phyloP scores from a whole-genome alignment of 257 asterid species.

The Gardenia jasminoides region DNA sequence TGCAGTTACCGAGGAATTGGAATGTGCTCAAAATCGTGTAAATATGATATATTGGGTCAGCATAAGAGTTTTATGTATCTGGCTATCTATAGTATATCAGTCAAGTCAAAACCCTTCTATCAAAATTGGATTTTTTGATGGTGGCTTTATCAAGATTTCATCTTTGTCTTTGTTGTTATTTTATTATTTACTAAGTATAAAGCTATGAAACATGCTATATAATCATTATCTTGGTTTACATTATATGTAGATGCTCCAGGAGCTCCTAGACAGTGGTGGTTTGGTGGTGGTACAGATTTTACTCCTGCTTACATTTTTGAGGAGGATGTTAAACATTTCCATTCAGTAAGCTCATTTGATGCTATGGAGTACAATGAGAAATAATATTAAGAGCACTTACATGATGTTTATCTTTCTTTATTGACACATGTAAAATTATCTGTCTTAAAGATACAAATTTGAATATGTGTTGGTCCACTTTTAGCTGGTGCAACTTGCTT shows the following conservation, averaged over 20 bases:
- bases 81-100: background rate
- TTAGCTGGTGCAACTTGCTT: background rate
- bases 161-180: background rate
- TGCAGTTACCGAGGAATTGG: background rate
- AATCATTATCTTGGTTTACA: constrained; percentile 3
- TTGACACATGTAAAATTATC: too few relatives aligned
- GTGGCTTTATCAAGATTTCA: background rate
- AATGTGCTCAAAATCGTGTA: background rate
- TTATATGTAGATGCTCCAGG: constrained; percentile 77
- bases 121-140: background rate
- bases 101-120: background rate
- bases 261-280: constrained; percentile 98
- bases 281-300: constrained; percentile 98
- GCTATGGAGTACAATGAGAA: background rate
- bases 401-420: too few relatives aligned
- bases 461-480: background rate
- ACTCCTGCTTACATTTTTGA: constrained; percentile 96
- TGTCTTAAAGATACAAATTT: background rate
- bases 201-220: background rate
- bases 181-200: background rate
- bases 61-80: background rate
- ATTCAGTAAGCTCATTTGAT: constrained; percentile 53
- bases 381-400: background rate
- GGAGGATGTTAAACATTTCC: constrained; percentile 95
- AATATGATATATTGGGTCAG: background rate